A percentile compares a stretch with the other conserved stretches of the same genome.
Evolutionary conservation across 257 asterid species (phyloP).

Genomic region (Paraleonurus japonicus): DNA sequence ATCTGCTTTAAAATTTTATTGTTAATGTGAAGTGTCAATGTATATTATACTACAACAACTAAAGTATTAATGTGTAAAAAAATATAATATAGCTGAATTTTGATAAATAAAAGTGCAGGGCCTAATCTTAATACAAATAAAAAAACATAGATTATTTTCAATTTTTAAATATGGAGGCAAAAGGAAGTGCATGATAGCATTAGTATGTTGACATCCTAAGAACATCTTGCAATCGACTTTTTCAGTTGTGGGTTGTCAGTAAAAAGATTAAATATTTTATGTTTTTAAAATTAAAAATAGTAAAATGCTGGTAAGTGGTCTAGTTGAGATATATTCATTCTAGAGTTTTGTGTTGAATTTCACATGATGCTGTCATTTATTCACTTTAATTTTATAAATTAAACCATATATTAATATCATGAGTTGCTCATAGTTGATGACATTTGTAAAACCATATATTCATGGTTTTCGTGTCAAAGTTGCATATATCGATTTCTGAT

Average conservation of each 20-base stretch:
- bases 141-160: too few species aligned
- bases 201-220: conserved; percentile 35
- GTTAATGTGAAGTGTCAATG: too few species aligned
- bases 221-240: conserved; percentile 27
- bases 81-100: too few species aligned
- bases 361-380: not conserved
- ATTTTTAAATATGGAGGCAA: not conserved
- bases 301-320: not conserved
- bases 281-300: not conserved
- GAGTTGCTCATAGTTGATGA: not conserved
- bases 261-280: not conserved
- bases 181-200: conserved; percentile 28
- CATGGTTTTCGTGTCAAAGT: not conserved
- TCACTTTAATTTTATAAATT: not conserved
- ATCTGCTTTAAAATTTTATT: too few species aligned
- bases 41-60: too few species aligned
- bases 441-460: not conserved
- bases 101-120: too few species aligned
- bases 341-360: not conserved
- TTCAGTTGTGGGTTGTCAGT: conserved; percentile 4
- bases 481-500: not conserved
- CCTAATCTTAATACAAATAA: too few species aligned
- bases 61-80: too few species aligned
- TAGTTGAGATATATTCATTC: not conserved
- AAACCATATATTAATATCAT: not conserved